Conservation (phyloP, 345 rosid species). For the Sisymbrium altissimum region DNA sequence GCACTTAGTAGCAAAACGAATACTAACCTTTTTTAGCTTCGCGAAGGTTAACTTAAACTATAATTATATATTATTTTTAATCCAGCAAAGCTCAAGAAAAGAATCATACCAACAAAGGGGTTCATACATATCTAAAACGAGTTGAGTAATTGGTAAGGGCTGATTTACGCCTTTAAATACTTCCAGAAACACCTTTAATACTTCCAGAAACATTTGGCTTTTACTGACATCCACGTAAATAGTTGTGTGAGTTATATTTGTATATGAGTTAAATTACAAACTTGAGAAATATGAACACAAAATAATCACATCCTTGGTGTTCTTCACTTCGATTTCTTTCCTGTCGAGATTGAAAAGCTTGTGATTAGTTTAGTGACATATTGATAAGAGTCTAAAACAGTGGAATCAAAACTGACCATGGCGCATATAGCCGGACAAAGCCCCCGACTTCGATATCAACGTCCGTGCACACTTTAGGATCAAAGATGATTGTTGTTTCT, state of each 20-base stretch:
- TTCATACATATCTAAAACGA: neutral
- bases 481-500: slow-evolving; percentile 59
- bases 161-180: neutral
- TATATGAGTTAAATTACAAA: slow-evolving; percentile 14
- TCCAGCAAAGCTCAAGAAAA: slow-evolving; percentile 12
- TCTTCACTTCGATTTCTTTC: slow-evolving; percentile 60
- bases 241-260: neutral
- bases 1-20: neutral
- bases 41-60: neutral
- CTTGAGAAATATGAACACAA: slow-evolving; percentile 55
- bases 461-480: slow-evolving; percentile 62
- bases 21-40: neutral
- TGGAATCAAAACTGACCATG: slow-evolving; percentile 50
- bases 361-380: neutral
- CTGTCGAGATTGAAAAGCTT: slow-evolving; percentile 39
- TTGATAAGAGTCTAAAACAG: neutral
- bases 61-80: neutral
- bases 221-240: neutral
- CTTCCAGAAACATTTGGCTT: neutral
- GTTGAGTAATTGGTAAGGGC: neutral
- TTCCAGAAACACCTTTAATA: neutral
- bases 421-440: slow-evolving; percentile 52
- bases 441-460: slow-evolving; percentile 82
- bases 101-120: slow-evolving; percentile 13
- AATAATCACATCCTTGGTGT: slow-evolving; percentile 39